Evolutionary conservation across 345 rosid species (phyloP).

Genomic region (Gossypium longicalyx): DNA sequence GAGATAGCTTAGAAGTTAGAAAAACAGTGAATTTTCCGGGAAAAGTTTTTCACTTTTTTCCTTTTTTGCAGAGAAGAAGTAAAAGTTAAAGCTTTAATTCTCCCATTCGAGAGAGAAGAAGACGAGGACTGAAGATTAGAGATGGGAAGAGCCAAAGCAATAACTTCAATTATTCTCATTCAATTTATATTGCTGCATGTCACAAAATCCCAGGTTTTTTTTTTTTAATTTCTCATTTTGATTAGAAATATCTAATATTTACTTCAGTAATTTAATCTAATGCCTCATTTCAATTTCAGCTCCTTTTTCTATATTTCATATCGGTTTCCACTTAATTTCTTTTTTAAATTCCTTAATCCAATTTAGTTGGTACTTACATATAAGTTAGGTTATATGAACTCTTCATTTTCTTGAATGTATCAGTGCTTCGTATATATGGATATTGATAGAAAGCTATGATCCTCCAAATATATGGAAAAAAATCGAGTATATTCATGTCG

Average conservation of each 20-base stretch:
- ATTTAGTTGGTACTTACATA: background rate
- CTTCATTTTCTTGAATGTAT: background rate
- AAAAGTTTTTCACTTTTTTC: no score
- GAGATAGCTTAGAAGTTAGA: no score
- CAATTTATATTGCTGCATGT: background rate
- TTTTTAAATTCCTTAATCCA: background rate
- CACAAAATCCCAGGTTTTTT: background rate
- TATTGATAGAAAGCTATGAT: background rate
- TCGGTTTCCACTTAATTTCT: background rate
- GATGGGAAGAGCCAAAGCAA: constrained; percentile 1
- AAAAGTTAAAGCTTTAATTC: background rate
- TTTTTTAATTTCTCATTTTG: background rate
- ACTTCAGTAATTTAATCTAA: background rate
- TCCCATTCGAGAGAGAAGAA: background rate
- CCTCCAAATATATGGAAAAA: background rate
- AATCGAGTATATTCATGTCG: no score
- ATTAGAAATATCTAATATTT: background rate
- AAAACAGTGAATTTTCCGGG: no score
- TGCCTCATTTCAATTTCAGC: background rate
- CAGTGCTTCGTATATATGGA: background rate
- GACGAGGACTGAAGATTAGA: background rate
- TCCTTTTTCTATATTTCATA: background rate
- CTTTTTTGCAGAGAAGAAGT: no score
- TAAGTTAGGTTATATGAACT: background rate
- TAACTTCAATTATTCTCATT: background rate